A percentile compares a stretch with the other conserved stretches of the same genome.
These are phyloP conservation scores for Myotisia sp. DNA, from an alignment of 2,329 filamentous ascomycete genomes.

Conservation along the genomic window DNA sequence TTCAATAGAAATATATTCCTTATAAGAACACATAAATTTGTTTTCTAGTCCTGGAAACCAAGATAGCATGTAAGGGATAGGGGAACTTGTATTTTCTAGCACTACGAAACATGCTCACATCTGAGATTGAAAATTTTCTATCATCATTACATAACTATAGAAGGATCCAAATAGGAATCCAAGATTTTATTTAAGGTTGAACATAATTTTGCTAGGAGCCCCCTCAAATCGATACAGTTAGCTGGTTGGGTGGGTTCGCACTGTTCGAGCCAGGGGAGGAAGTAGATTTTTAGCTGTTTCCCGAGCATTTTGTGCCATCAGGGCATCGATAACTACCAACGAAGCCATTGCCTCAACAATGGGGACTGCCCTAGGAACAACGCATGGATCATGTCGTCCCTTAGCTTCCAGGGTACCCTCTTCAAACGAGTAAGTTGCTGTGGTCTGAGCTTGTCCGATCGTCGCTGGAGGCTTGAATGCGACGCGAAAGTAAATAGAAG, in stretches of 20 bases:
- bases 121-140: too few species aligned
- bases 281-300: conserved; percentile 35
- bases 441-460: conserved; percentile 76
- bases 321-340: conserved; percentile 70
- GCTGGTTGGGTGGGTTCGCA: conserved; percentile 23
- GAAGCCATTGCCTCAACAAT: conserved; percentile 72
- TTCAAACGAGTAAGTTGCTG: conserved; percentile 61
- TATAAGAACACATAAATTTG: too few species aligned
- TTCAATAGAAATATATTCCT: too few species aligned
- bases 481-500: conserved; percentile 84
- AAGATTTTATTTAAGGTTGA: too few species aligned
- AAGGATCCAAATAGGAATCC: too few species aligned
- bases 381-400: conserved; percentile 86
- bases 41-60: too few species aligned
- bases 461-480: conserved; percentile 93
- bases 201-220: too few species aligned
- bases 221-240: too few species aligned
- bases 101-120: too few species aligned
- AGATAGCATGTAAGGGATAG: too few species aligned
- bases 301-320: conserved; percentile 64
- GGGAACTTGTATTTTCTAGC: too few species aligned
- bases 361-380: conserved; percentile 70
- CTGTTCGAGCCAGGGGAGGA: conserved; percentile 27
- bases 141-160: too few species aligned
- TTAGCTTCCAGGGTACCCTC: conserved; percentile 76